A percentile compares a stretch with the other conserved stretches of the same genome.
Conservation (phyloP, 2,329 filamentous ascomycete genomes). For the Cladosporium sp. region DNA sequence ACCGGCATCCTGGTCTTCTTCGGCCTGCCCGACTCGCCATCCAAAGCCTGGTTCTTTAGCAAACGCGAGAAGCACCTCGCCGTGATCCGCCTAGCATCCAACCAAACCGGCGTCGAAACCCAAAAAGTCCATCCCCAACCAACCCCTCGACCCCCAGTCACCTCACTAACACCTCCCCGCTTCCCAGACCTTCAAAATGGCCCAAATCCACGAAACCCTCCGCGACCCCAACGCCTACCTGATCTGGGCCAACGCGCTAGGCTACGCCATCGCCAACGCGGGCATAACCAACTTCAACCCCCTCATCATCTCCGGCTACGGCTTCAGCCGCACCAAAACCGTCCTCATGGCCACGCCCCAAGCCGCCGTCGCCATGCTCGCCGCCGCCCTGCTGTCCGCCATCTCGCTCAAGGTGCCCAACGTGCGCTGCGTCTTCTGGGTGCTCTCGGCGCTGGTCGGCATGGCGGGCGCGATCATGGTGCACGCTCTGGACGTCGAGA, state of each 20-base stretch:
- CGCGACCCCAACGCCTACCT: conserved; percentile 55
- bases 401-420: conserved; percentile 45
- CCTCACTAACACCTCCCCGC: no score
- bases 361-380: conserved; percentile 50
- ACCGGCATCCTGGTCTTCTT: conserved; percentile 32
- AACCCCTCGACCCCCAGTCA: conserved; percentile 14
- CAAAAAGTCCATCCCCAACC: conserved; percentile 50
- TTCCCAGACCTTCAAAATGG: conserved; percentile 25
- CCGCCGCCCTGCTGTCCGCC: neutral
- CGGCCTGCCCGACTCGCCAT: conserved; percentile 40
- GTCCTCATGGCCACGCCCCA: conserved; percentile 57
- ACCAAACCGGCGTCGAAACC: conserved; percentile 45
- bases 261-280: conserved; percentile 51
- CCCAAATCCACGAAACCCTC: conserved; percentile 41
- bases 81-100: conserved; percentile 25
- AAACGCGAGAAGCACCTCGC: conserved; percentile 41
- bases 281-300: conserved; percentile 49
- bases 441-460: conserved; percentile 49
- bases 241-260: conserved; percentile 48
- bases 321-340: conserved; percentile 45
- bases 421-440: conserved; percentile 50
- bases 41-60: conserved; percentile 39
- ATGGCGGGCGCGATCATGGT: conserved; percentile 41
- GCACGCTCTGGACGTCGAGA: neutral
- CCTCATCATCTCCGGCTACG: conserved; percentile 43